Percentiles rank a stretch among this genome's conserved stretches.
Conservation (phyloP, 2,329 filamentous ascomycete genomes). For the Emmonsiellopsis sp. region DNA sequence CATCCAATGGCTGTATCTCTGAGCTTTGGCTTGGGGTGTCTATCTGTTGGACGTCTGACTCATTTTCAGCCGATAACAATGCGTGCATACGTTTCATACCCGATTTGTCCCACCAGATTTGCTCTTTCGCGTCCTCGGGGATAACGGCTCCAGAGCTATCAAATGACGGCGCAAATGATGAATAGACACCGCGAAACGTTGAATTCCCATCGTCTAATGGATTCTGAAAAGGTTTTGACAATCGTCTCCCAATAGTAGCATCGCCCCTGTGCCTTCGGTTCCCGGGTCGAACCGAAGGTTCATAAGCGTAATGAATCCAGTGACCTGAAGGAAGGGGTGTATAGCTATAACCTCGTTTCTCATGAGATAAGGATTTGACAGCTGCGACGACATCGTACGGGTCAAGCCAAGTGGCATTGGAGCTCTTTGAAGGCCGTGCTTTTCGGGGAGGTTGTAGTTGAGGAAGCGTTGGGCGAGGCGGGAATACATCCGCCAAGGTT, state of each 20-base stretch:
- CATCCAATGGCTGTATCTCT: constrained; percentile 25
- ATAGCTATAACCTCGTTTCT: constrained; percentile 33
- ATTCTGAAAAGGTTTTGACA: neutral
- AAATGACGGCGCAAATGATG: constrained; percentile 40
- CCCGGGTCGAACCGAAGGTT: neutral
- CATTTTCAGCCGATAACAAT: constrained; percentile 20
- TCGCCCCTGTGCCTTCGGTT: neutral
- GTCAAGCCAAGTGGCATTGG: constrained; percentile 31
- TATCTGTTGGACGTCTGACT: constrained; percentile 9
- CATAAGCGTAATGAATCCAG: constrained; percentile 35
- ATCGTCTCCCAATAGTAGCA: neutral
- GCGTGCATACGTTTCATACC: constrained; percentile 31
- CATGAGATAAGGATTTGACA: constrained; percentile 24
- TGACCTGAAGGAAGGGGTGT: constrained; percentile 30
- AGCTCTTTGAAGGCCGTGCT: constrained; percentile 23
- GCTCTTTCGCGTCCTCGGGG: constrained; percentile 32
- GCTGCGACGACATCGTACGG: constrained; percentile 31
- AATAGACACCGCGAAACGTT: constrained; percentile 36
- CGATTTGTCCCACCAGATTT: constrained; percentile 39
- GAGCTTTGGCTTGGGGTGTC: constrained; percentile 11
- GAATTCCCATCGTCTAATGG: constrained; percentile 21
- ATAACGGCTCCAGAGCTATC: constrained; percentile 37
- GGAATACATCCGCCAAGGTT: constrained; percentile 39
- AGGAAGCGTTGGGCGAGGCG: constrained; percentile 28
- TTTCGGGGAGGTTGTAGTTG: constrained; percentile 33